Evolutionary conservation across 2,329 filamentous ascomycete genomes (phyloP).

Genomic region (Aspergillus niger): DNA sequence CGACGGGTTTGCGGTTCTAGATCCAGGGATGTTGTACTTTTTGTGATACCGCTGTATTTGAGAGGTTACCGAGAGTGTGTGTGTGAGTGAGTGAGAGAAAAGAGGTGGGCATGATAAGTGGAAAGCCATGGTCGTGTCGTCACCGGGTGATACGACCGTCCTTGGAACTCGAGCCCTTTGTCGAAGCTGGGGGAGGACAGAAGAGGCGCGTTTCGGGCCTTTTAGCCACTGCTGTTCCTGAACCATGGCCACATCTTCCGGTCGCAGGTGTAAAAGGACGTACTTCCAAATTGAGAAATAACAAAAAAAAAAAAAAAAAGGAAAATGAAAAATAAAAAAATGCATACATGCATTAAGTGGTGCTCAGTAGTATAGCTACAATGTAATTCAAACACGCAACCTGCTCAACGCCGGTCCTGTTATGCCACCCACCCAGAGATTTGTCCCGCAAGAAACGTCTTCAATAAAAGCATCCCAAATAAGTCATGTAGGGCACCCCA

Average conservation of each 20-base stretch:
- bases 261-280: neutral
- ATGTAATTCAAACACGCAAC: neutral
- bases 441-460: neutral
- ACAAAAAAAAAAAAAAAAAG: neutral
- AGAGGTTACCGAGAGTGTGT: too few relatives aligned
- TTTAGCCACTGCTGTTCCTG: neutral
- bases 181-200: neutral
- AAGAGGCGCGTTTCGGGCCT: neutral
- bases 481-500: neutral
- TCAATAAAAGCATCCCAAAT: neutral
- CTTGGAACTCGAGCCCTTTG: neutral
- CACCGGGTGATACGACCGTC: neutral
- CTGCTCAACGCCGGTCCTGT: constrained; percentile 1
- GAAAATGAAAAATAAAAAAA: neutral
- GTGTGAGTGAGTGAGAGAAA: too few relatives aligned
- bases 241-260: neutral
- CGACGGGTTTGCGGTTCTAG: neutral
- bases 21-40: neutral
- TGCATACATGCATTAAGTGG: neutral
- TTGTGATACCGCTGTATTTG: neutral
- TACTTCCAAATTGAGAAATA: too few relatives aligned
- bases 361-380: neutral
- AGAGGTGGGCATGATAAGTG: neutral
- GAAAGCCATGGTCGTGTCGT: neutral
- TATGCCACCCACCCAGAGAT: neutral